A percentile compares a stretch with the other conserved stretches of the same genome.
Evolutionary conservation across 73 alveolate species (phyloP).

Genomic region (Paramecium pentaurelia): DNA sequence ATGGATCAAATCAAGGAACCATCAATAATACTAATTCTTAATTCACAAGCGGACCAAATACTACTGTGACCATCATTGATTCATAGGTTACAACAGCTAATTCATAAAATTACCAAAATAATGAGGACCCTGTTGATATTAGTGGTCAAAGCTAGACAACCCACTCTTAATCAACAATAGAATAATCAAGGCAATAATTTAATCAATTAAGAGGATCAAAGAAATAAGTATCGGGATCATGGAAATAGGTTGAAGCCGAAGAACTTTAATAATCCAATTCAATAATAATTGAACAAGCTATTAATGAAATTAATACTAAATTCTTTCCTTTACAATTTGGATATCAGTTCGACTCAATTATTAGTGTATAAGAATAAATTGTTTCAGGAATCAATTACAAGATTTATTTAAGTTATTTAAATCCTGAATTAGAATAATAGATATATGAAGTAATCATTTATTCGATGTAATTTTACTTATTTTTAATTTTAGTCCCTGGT

Average conservation of each 20-base stretch:
- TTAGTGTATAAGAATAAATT: background rate
- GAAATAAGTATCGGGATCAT: background rate
- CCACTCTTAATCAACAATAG: background rate
- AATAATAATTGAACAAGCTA: background rate
- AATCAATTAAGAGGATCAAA: background rate
- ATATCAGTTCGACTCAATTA: background rate
- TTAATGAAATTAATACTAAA: background rate
- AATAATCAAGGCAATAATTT: background rate
- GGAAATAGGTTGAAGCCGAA: background rate
- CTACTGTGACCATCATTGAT: background rate
- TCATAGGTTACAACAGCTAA: background rate
- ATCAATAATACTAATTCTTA: background rate
- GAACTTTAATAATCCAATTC: background rate
- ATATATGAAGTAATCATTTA: background rate
- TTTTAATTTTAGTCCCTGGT: background rate
- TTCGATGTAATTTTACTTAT: background rate
- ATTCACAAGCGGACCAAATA: background rate
- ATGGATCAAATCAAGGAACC: background rate
- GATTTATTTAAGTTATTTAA: background rate
- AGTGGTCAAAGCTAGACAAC: background rate
- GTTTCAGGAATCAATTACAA: background rate
- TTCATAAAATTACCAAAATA: background rate
- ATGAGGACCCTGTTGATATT: background rate
- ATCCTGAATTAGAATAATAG: background rate
- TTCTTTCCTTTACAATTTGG: background rate